A percentile compares a stretch with the other conserved stretches of the same genome.
Evolutionary conservation across 139 green algal genomes (phyloP).

Genomic region (Chlorella sorokiniana): DNA sequence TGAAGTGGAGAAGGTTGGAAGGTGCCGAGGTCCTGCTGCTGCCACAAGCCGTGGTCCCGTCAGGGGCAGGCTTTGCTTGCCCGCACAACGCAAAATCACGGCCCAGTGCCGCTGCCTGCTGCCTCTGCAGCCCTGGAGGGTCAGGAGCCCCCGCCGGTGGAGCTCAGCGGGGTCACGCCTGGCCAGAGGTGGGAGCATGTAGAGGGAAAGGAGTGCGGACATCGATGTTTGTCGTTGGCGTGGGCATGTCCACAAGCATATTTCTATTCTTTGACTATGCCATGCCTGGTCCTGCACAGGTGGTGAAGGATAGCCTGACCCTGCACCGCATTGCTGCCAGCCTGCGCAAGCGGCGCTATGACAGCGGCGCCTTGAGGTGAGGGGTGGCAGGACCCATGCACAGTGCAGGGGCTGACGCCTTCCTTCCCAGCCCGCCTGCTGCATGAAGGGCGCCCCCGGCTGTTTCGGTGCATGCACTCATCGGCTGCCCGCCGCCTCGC

Average conservation of each 20-base stretch:
- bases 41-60: no score
- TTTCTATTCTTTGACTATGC: neutral
- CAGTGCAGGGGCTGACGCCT: neutral
- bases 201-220: neutral
- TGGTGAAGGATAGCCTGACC: constrained; percentile 67
- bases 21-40: no score
- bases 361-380: constrained; percentile 62
- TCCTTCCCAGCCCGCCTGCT: neutral
- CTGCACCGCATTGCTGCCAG: constrained; percentile 71
- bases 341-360: constrained; percentile 59
- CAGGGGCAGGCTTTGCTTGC: neutral
- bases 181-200: constrained; percentile 62
- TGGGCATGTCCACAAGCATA: no score
- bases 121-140: constrained; percentile 14
- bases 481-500: no score
- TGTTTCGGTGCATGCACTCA: neutral
- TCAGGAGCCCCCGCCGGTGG: constrained; percentile 11
- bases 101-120: neutral
- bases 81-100: neutral
- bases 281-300: constrained; percentile 42
- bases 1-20: neutral
- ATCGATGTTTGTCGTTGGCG: no score
- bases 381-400: no score
- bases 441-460: neutral
- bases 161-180: constrained; percentile 63